Evolutionary conservation across 192 early-diverging fungal species (phyloP), one percentile per base, ranked within the genome.

Genomic region (Entrophospora sp.): DNA sequence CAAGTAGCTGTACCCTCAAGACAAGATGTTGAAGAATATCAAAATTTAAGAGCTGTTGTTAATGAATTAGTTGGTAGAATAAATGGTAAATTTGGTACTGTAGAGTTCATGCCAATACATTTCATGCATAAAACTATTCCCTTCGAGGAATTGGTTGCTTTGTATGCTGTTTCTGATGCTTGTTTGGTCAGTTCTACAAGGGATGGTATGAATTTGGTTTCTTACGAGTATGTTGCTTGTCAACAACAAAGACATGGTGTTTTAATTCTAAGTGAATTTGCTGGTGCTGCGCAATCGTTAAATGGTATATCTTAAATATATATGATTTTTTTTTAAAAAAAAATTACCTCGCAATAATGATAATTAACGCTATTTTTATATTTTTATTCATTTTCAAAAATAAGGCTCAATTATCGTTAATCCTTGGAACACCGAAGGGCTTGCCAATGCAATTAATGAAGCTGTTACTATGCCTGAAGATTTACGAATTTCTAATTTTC

Each of bases 141-240:
- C 35, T 98, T 98, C 74, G 85, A 95, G 25, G 97, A 99, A 75
- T 77, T 99, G 20, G 94, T 96, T 3, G 83, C 95, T 10, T 85
- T 99, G 42, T 99, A 99, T 75, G 91, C 95, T 1, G 84, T 94
- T 20, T 86, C 95, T 0, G 97, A 99, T 76, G 95, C 89, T 9
- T 99, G 97, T 62, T 74, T 99, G 48, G 87, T 99, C 14, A 92
- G 95, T 30, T 97, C 94, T 42, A 99, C 97, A 5, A 85, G 97
- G 63, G 96, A 99, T 76, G 97, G 97, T 42, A 99, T 99, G 97
- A 99, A 99, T 73, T 75, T 99, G 46, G 97, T 95, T 3, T 95
- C 93, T 18, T 98, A 97, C 76, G 97, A 99, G 80, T 99, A 96
- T 66, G 94, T 98, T 65, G 90, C 93, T 12, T 89, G 87, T 63